Conservation (phyloP, 345 rosid species). For the Isatis tinctoria region DNA sequence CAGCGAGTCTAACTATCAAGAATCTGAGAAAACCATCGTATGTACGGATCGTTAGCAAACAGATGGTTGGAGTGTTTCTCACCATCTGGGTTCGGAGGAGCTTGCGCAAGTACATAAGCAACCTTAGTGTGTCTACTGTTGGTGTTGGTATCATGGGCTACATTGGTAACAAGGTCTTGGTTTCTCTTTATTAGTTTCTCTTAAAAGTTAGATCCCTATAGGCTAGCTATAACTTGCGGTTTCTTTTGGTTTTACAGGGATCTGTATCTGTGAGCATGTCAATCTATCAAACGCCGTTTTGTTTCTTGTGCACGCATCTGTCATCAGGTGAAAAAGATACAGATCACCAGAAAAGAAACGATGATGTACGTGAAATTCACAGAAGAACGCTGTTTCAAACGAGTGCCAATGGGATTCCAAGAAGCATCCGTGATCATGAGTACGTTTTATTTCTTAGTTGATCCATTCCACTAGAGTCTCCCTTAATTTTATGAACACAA, state of each 20-base stretch:
- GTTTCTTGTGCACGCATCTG: slow-evolving; percentile 82
- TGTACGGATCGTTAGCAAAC: slow-evolving; percentile 82
- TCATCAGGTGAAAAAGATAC: slow-evolving; percentile 88
- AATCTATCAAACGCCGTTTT: slow-evolving; percentile 77
- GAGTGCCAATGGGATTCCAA: slow-evolving; percentile 51
- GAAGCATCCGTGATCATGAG: slow-evolving; percentile 74
- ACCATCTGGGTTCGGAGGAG: slow-evolving; percentile 87
- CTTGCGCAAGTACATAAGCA: slow-evolving; percentile 80
- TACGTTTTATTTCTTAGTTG: slow-evolving; percentile 36
- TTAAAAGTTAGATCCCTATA: background rate
- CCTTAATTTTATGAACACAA: background rate
- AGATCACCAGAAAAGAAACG: slow-evolving; percentile 76
- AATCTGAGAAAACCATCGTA: slow-evolving; percentile 60
- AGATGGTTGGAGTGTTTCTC: slow-evolving; percentile 90
- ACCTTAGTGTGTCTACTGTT: slow-evolving; percentile 77
- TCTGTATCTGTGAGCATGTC: slow-evolving; percentile 93
- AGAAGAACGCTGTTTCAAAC: slow-evolving; percentile 67
- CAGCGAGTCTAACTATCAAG: slow-evolving; percentile 47
- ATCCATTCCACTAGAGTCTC: background rate
- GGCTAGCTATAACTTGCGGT: background rate
- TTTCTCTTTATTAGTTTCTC: slow-evolving; percentile 11
- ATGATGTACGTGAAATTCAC: slow-evolving; percentile 76
- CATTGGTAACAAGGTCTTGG: slow-evolving; percentile 87
- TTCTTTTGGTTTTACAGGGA: slow-evolving; percentile 50
- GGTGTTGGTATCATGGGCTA: slow-evolving; percentile 97